phyloP scores from a whole-genome alignment of 768 basidiomycete species.

The Sporobolomyces roseus region DNA sequence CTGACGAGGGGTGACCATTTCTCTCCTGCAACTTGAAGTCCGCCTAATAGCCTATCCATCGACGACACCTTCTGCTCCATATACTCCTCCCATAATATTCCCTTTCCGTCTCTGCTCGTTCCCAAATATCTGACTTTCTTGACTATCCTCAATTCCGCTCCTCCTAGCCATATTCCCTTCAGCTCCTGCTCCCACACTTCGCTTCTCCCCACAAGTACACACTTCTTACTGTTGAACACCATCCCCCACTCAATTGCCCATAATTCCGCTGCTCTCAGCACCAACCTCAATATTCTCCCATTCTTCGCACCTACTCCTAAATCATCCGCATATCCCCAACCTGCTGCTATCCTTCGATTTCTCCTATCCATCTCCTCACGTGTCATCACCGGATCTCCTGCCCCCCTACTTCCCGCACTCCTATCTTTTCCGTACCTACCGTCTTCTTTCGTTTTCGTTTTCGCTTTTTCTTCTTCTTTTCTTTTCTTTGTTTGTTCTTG shows the following conservation, averaged over 20 bases:
- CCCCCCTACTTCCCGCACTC: no score
- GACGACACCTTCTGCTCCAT: background rate
- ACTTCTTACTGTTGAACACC: constrained; percentile 2
- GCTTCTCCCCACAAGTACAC: background rate
- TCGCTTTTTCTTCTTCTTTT: no score
- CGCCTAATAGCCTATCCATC: background rate
- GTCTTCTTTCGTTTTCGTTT: no score
- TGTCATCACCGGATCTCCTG: no score
- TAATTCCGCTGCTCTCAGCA: background rate
- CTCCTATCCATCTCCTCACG: no score
- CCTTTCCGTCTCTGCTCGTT: background rate
- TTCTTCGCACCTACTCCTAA: background rate
- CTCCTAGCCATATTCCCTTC: background rate
- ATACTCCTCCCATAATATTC: background rate
- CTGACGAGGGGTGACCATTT: background rate
- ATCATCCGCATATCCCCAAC: constrained; percentile 2
- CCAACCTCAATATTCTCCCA: background rate
- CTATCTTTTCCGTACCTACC: no score
- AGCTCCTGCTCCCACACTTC: background rate
- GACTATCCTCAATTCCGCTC: background rate
- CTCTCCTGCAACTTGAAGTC: background rate
- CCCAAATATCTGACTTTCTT: background rate
- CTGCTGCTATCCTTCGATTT: no score
- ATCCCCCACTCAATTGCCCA: constrained; percentile 1
- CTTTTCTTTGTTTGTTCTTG: no score